Base-by-base conservation (phyloP, 805 yeast genomes). In the Tetrapisispora arboricola region DNA sequence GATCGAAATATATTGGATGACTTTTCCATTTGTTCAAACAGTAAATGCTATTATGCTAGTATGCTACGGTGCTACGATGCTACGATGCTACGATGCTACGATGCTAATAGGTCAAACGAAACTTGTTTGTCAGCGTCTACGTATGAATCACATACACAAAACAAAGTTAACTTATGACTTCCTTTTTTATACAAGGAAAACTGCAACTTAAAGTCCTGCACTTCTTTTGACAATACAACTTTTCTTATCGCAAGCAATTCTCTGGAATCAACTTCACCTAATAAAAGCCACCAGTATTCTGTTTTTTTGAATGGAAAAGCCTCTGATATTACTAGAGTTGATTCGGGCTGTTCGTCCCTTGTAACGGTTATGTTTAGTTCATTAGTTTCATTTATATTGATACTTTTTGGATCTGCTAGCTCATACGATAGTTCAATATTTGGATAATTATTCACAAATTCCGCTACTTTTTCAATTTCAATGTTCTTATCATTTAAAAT, bases 131-230 rank as follows among this genome's bases (percentile, higher is more conserved):
- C 98, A 2, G 87, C 94, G 55, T 88, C 97, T n/a, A 85, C 54
- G 52, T 88, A 90, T 0, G 94, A 80, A 53, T 88, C 96, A 63
- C 96, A 83, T 57, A 88, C 74, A 54, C 90, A 78, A 94, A 94
- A 88, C 1, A 86, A 64, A 0, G 78, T 73, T 20, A 88, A 60
- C 15, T 69, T 55, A 41, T 80, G 83, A 5, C 65, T 56, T 0
- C 95, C 96, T 3, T 73, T 57, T 3, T 63, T 68, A 0, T 84
- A 78, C 9, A 85, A 52, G 0, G 75, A 64, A 44, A 84, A 74
- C 21, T 70, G 72, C 33, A 90, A 47, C 6, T 63, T 65, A 13
- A 80, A 67, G 3, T 59, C 53, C 54, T 80, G 84, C 1, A 59
- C 57, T 45, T 78, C 78, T 45, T 72, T 68, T 9, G 66, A 55